Evolutionary conservation across 441 rosid species (phyloP), one percentile per base, ranked within the genome.

Genomic region (Kokia cookei): DNA sequence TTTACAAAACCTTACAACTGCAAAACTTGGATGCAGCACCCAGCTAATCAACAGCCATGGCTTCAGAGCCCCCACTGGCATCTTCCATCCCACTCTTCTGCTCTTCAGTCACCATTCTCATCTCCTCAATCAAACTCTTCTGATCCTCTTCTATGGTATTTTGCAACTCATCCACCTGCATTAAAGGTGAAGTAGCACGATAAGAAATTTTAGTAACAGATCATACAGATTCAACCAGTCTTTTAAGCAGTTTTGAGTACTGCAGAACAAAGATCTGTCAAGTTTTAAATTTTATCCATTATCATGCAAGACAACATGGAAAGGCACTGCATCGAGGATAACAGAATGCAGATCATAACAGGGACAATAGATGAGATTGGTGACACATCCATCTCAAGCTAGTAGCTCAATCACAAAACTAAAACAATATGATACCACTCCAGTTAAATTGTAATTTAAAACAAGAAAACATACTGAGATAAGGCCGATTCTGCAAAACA

Each of bases 111-210:
- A 73, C 73, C 75, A 81, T 73, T 71, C 83, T 73, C 76, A 82
- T 78, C 75, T 82, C 84, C 55, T 82, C 85, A 42, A 79, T 60
- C 53, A 82, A 17, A 67, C 72, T 81, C 81, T 76, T 86, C 71
- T 86, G 97, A 69, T 93, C 97, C 53, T 82, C 85, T 66, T 82
- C 85, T 73, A 93, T 83, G 14, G 89, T 86, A 75, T 76, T 89
- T 84, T 91, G 98, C 78, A 93, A 81, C 88, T 91, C 98, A 82
- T 93, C 98, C 71, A 93, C 97, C 97, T 93, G 77, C 50, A 57
- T 0, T 22, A 5, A 69, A 37, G 47, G 64, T 22, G 17, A 58
- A 22, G 32, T 40, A 24, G n/a, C 15, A 74, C 7, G 15, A 42
- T 63, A 14, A 32, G 35, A 26, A 58, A 70, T 62, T 12, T 14